These are phyloP conservation scores for Trametes gibbosa DNA, from an alignment of 768 basidiomycete species.

Conservation along the genomic window DNA sequence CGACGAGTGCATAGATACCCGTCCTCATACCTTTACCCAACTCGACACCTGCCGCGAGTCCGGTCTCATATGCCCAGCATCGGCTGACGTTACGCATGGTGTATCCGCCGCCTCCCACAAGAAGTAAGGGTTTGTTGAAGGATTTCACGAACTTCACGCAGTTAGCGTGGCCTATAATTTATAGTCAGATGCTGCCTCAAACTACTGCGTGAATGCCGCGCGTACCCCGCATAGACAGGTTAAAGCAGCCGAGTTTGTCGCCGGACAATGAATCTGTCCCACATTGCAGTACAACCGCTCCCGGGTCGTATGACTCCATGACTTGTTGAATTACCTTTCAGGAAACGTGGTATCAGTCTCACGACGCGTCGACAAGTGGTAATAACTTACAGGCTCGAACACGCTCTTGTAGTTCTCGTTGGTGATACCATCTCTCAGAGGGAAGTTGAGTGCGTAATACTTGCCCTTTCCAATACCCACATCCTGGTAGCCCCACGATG, in stretches of 20 bases:
- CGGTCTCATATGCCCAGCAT: slow-evolving; percentile 98
- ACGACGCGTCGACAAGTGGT: background rate
- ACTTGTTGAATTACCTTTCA: slow-evolving; percentile 85
- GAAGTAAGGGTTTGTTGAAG: slow-evolving; percentile 88
- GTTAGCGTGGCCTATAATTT: slow-evolving; percentile 79
- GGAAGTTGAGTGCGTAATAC: slow-evolving; percentile 92
- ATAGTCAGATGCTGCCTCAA: too few species aligned
- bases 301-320: slow-evolving; percentile 92
- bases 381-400: slow-evolving; percentile 80
- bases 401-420: slow-evolving; percentile 94
- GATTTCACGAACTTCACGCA: slow-evolving; percentile 97
- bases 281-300: slow-evolving; percentile 94
- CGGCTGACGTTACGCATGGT: slow-evolving; percentile 98
- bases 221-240: slow-evolving; percentile 90
- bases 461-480: slow-evolving; percentile 93
- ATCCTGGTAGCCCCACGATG: slow-evolving; percentile 49
- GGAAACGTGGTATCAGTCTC: background rate
- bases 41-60: slow-evolving; percentile 95
- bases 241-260: slow-evolving; percentile 93
- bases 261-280: slow-evolving; percentile 96
- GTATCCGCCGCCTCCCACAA: slow-evolving; percentile 97
- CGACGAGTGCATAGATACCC: background rate
- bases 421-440: slow-evolving; percentile 89
- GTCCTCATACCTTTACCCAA: slow-evolving; percentile 65
- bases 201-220: background rate